Conservation (phyloP, 257 asterid species). For the Primulina huaijiensis region DNA sequence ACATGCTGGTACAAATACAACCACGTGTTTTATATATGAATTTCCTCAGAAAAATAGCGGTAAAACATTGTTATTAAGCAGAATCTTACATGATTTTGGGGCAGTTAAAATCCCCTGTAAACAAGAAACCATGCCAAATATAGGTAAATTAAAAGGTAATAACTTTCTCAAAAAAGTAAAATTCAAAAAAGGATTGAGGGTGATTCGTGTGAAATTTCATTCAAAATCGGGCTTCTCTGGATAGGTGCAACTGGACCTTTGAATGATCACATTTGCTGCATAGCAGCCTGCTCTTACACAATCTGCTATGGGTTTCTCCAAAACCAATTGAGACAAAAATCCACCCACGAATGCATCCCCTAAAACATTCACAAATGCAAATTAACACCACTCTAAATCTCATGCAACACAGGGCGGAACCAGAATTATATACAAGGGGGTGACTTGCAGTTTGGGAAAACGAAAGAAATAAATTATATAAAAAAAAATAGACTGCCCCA, state of each 20-base stretch:
- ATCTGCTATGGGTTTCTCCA: conserved; percentile 60
- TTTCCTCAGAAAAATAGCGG: conserved; percentile 5
- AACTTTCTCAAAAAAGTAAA: conserved; percentile 17
- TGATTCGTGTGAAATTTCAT: conserved; percentile 16
- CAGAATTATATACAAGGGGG: background rate
- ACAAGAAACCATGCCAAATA: conserved; percentile 24
- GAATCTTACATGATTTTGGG: conserved; percentile 3
- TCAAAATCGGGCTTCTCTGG: conserved; percentile 76
- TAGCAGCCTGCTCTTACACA: conserved; percentile 73
- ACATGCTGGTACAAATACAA: background rate
- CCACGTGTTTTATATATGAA: conserved; percentile 7
- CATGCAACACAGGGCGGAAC: background rate
- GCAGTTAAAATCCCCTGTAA: conserved; percentile 23
- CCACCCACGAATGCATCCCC: conserved; percentile 93
- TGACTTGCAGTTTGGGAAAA: background rate
- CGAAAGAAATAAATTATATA: no score
- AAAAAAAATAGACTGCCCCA: background rate
- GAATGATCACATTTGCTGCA: conserved; percentile 76
- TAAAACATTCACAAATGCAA: conserved; percentile 12
- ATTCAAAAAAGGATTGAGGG: background rate
- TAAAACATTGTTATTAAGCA: background rate
- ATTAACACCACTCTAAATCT: background rate
- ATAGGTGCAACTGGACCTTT: conserved; percentile 86
- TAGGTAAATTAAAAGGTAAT: conserved; percentile 8
- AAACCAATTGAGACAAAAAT: conserved; percentile 71